A percentile compares a stretch with the other conserved stretches of the same genome.
These are phyloP conservation scores for Paxillus rubicundulus DNA, from an alignment of 768 basidiomycete genomes.

Conservation along the genomic window DNA sequence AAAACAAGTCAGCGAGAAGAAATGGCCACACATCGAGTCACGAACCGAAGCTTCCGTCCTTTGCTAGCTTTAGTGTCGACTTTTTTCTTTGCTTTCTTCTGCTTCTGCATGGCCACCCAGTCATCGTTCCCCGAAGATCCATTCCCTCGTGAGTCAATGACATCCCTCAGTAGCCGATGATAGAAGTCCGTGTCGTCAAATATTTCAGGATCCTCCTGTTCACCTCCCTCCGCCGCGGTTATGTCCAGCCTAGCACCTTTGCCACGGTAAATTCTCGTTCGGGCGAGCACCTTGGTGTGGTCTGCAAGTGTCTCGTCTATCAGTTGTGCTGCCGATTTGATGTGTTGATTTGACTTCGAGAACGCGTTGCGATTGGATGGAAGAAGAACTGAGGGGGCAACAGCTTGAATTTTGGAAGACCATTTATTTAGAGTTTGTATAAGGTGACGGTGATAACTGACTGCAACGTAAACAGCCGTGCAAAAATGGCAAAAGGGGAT, in stretches of 20 bases:
- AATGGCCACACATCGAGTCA: constrained; percentile 5
- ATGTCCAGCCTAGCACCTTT: constrained; percentile 45
- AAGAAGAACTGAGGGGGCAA: constrained; percentile 73
- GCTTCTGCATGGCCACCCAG: constrained; percentile 65
- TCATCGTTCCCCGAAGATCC: constrained; percentile 48
- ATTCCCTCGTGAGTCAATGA: constrained; percentile 69
- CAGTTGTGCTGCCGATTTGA: constrained; percentile 68
- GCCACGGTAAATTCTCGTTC: constrained; percentile 58
- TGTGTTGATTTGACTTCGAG: constrained; percentile 51
- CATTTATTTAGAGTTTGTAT: constrained; percentile 86
- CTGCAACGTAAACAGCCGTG: constrained; percentile 2
- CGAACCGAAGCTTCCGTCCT: constrained; percentile 85
- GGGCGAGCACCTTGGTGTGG: constrained; percentile 53
- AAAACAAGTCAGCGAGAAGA: constrained; percentile 2
- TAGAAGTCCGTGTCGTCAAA: constrained; percentile 96
- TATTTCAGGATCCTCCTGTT: constrained; percentile 43
- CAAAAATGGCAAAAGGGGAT: background rate
- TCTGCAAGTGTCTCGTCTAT: constrained; percentile 73
- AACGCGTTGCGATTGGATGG: constrained; percentile 73
- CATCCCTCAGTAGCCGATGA: constrained; percentile 84
- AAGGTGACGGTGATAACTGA: constrained; percentile 65
- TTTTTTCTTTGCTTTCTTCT: constrained; percentile 74
- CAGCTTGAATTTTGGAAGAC: constrained; percentile 94
- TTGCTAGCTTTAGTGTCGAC: constrained; percentile 97
- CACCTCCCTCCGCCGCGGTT: constrained; percentile 31